phyloP scores from a whole-genome alignment of 306 rosid genomes.

The Rosa persica region DNA sequence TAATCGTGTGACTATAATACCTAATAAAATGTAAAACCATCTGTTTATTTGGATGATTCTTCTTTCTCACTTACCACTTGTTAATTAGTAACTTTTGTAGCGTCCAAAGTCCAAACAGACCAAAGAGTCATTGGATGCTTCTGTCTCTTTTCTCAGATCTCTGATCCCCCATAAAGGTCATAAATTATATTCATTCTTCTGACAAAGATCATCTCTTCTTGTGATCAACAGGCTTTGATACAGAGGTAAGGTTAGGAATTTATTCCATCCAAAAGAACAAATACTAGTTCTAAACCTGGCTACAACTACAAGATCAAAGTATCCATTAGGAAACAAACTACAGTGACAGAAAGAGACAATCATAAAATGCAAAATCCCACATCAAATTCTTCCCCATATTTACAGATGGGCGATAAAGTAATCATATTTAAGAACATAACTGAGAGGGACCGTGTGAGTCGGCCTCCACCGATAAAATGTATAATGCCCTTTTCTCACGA shows the following conservation, averaged over 20 bases:
- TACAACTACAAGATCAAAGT: not conserved
- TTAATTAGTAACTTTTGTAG: not conserved
- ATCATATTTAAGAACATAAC: not conserved
- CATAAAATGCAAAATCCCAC: not conserved
- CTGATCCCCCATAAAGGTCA: not conserved
- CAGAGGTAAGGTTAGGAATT: not conserved
- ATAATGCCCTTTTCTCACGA: not conserved
- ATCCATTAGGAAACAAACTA: not conserved
- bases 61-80: not conserved
- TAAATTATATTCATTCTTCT: not conserved
- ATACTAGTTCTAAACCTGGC: not conserved
- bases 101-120: not conserved
- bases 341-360: not conserved
- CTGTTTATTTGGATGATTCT: not conserved
- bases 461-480: not conserved
- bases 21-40: constrained; percentile 21
- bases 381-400: not conserved
- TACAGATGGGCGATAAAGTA: not conserved
- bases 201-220: not conserved
- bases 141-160: not conserved
- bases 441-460: not conserved
- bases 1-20: constrained; percentile 13
- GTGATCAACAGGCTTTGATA: not conserved
- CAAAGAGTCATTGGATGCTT: not conserved
- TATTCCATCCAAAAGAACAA: not conserved